phyloP scores from a whole-genome alignment of 257 asterid species.

The Solanum pinnatisectum region DNA sequence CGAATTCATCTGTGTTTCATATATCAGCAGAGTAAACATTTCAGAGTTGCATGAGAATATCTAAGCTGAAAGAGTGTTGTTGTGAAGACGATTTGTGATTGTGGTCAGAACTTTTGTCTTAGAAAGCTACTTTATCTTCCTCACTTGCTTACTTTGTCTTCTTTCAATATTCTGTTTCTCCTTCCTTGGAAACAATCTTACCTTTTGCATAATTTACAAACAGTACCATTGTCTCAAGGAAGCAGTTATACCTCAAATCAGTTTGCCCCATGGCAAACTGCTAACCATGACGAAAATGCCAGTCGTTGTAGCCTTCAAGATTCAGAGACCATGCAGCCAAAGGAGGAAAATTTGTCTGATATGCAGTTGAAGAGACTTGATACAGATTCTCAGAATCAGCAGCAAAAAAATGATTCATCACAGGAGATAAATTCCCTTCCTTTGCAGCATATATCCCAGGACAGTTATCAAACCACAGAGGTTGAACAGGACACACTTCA shows the following conservation, averaged over 20 bases:
- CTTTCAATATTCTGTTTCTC: neutral
- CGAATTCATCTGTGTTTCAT: neutral
- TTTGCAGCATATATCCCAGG: conserved; percentile 19
- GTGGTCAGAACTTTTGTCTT: neutral
- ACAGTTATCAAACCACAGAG: conserved; percentile 17
- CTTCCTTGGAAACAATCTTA: neutral
- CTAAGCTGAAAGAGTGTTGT: neutral
- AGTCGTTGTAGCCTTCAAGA: conserved; percentile 39
- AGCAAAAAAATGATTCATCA: conserved; percentile 24
- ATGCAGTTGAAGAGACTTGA: conserved; percentile 27
- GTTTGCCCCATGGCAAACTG: conserved; percentile 53
- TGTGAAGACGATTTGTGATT: neutral
- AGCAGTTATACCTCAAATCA: conserved; percentile 32
- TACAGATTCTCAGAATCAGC: conserved; percentile 37
- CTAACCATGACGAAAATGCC: conserved; percentile 38
- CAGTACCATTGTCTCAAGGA: conserved; percentile 35
- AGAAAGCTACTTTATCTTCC: neutral
- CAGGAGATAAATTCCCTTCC: conserved; percentile 19
- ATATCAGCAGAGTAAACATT: neutral
- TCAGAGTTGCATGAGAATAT: neutral
- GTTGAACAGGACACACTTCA: conserved; percentile 24
- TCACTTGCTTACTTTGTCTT: neutral
- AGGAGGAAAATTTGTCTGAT: conserved; percentile 35
- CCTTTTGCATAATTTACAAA: neutral
- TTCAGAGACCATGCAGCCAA: conserved; percentile 22